Evolutionary conservation across 179 eudicot species (phyloP).

Genomic region (Spinacia oleracea): DNA sequence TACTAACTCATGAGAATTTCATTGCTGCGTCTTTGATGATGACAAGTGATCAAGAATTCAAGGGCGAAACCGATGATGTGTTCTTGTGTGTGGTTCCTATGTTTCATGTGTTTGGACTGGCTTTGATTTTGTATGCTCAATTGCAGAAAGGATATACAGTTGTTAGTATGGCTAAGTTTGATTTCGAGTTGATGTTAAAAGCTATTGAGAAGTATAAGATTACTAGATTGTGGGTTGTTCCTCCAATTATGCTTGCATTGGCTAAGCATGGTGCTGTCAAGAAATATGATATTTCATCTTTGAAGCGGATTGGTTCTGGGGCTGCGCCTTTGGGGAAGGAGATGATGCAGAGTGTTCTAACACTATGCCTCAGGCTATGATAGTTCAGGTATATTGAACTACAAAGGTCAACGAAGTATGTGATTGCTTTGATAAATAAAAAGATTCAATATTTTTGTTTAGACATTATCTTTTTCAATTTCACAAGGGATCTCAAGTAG

Average conservation of each 20-base stretch:
- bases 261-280: constrained; percentile 45
- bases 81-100: constrained; percentile 58
- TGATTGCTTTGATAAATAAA: too few relatives aligned
- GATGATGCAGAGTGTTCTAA: constrained; percentile 60
- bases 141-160: constrained; percentile 55
- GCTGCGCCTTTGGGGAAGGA: constrained; percentile 90
- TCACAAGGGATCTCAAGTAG: too few relatives aligned
- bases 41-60: constrained; percentile 37
- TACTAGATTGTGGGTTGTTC: constrained; percentile 60
- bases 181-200: constrained; percentile 44
- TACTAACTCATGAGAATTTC: constrained; percentile 59
- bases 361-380: constrained; percentile 51
- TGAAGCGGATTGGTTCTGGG: constrained; percentile 66
- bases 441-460: too few relatives aligned
- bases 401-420: too few relatives aligned
- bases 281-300: constrained; percentile 57
- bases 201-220: constrained; percentile 50
- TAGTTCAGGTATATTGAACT: constrained; percentile 48
- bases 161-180: constrained; percentile 55
- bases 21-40: constrained; percentile 53
- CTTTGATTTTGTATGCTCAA: constrained; percentile 43
- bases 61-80: constrained; percentile 47
- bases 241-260: constrained; percentile 61
- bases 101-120: constrained; percentile 68
- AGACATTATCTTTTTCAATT: too few relatives aligned